Evolutionary conservation across 495 filamentous ascomycete species (phyloP), one percentile per base, ranked within the genome.

Genomic region (Bacidia gigantensis): DNA sequence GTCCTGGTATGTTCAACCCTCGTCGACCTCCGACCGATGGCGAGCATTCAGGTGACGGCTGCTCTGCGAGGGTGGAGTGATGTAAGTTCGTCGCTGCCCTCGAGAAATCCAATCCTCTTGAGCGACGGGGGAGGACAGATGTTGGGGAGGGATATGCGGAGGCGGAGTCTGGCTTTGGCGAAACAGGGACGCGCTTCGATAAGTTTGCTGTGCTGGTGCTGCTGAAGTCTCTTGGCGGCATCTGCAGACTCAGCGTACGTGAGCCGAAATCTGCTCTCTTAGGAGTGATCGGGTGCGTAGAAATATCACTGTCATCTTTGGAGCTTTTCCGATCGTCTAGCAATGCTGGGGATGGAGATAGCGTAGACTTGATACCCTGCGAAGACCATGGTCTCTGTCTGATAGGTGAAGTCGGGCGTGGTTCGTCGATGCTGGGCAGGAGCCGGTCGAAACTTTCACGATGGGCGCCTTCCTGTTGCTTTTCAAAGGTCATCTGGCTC

Each of bases 71-170:
- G 2, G 84, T 97, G 21, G 92, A 96, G 66, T 97, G 93, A 69
- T 98, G 92, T 11, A 98, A 75, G 57, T 88, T 94, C 3, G 92
- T 97, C 52, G 89, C 90, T 42, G 87, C 88, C 57, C 89, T 77
- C n/a, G 89, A 86, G 66, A 92, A 95, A 62, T 96, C 89, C 46
- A 94, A 67, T 25, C 89, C 89, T 22, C 89, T 79, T 3, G 87
- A 93, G 46, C 88, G 81, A 47, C 89, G 76, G 43, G 89, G 89
- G 12, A 96, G 76, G 17, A 89, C 82, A 14, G 86, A 92, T n/a
- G 78, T 73, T 14, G 83, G 81, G 2, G 87, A 87, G 43, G 85
- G 84, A 69, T 92, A 95, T 26, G 80, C 85, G 54, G 85, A 82
- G 14, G 82, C 29, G 52, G 83, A 74, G 60, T 95, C 88, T 39